Percentiles rank a stretch among this genome's conserved stretches.
Conservation (phyloP, 768 basidiomycete genomes). For the Auriscalpium vulgare region DNA sequence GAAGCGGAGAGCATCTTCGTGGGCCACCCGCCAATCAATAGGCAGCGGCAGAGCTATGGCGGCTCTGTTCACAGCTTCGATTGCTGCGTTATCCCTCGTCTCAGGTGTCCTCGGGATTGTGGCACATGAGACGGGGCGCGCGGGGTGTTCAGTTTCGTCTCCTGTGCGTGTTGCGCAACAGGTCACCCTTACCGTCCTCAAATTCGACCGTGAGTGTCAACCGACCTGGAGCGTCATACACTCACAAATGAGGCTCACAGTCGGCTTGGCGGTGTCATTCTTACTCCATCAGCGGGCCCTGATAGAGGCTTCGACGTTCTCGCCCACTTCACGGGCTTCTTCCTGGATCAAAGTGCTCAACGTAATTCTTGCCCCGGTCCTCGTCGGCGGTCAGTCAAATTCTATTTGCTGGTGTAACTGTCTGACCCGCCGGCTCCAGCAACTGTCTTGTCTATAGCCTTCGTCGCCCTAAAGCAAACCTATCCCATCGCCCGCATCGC, state of each 20-base stretch:
- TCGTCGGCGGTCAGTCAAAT: not conserved
- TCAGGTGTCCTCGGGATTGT: not conserved
- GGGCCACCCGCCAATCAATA: not conserved
- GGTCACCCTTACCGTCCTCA: not conserved
- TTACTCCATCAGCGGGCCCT: not conserved
- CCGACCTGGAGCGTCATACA: not conserved
- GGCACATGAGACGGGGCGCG: not conserved
- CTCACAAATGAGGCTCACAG: not conserved
- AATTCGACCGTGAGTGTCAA: not conserved
- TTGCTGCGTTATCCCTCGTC: not conserved
- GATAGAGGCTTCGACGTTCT: not conserved
- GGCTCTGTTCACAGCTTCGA: not conserved
- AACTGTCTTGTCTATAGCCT: not conserved
- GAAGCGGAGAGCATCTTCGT: not conserved
- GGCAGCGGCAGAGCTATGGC: not conserved
- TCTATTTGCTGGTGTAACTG: not conserved
- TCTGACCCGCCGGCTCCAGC: not conserved
- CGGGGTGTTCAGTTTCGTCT: not conserved
- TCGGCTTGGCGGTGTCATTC: not conserved
- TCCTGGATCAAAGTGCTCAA: not conserved
- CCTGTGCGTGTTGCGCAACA: not conserved
- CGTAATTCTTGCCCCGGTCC: not conserved
- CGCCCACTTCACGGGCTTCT: not conserved
- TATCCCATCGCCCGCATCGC: not conserved
- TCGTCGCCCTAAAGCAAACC: not conserved